Base-by-base conservation (phyloP, 305 asterid genomes). In the Coffea humblotiana region DNA sequence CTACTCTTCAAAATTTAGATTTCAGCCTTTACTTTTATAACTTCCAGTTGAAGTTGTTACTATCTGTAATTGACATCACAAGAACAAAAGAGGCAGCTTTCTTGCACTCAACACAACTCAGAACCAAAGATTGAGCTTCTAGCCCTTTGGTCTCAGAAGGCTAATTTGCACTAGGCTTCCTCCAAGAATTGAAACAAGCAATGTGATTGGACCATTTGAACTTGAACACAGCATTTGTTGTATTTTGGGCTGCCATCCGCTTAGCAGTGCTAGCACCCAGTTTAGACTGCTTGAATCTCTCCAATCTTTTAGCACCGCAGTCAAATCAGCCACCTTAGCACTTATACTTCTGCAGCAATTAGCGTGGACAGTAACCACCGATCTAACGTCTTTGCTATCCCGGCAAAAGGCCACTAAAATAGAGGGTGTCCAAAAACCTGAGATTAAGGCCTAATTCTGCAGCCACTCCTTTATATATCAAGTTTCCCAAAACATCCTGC, bases 291-390 rank as follows among this genome's bases (percentile, higher is more conserved):
- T 84, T 89, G 47, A 77, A 90, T 45, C 82, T 79, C 83, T 86
- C 97, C 98, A 94, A 78, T 92, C 97, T 66, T 75, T 81, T 51
- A 92, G 35, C 27, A 88, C 94, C 1, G 68, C 79, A 82, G 84
- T 88, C 80, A 92, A 75, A 76, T 92, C 97, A 11, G 60, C 78
- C 21, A 92, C 83, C 81, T 93, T 93, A 0, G 97, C 96, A 16
- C 47, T 25, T 23, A 93, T 91, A 43, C 89, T 86, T 73, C 84
- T 83, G 71, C 98, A 93, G 63, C 98, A 91, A 74, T 91, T 93
- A 47, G 98, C 95, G n/a, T 91, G 98, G 64, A 93, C 90, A 0
- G 95, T 93, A 8, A 74, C 77, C 48, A 90, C 97, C 0, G 9
- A 51, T 10, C 67, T 43, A 3, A 85, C 81, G 45, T 88, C 85